Evolutionary conservation across 208 protist genomes (phyloP), one percentile per base, ranked within the genome.

Genomic region (Trypanosoma avium): DNA sequence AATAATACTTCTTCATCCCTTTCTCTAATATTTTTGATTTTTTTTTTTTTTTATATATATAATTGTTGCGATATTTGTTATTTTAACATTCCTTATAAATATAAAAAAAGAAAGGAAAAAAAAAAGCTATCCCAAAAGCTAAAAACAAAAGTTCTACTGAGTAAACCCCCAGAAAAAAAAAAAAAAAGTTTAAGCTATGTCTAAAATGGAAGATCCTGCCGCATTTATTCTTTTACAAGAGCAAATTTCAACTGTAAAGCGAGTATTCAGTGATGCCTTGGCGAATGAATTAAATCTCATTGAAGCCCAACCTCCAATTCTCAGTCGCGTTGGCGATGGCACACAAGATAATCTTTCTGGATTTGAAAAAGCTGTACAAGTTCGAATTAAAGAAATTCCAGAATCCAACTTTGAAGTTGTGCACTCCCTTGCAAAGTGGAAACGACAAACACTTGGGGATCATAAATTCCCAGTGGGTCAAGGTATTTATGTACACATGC

Each of bases 341-440:
- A 88, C 85, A 24, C 91, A 97, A 72, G 93, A 97, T 61, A 91
- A 96, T 69, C 80, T 97, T 24, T 90, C 81, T 36, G 93, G 93
- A 45, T 75, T 87, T 32, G 93, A 97, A 70, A 86, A 86, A 64
- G 86, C 90, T 4, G 93, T 96, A n/a, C 62, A 76, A 58, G 89
- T 97, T 36, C 68, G 58, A 50, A 68, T 94, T 33, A 93, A 90
- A 61, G 83, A 81, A 30, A 91, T 97, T 67, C 77, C 84, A 17
- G 80, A 91, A 49, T 65, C 68, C 35, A 67, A 48, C 26, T 90
- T 86, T 61, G 93, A 97, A 70, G 84, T 97, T 26, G 90, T 94
- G 15, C 90, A 96, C 75, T 94, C 87, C n/a, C 77, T 97, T 9
- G 93, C 93, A 35, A 97, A 97, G 77, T 97, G 93, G 93, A 97